Percentiles rank a stretch among this genome's conserved stretches.
Evolutionary conservation across 2,329 filamentous ascomycete genomes (phyloP).

Genomic region (Dryadomyces quercus-mongolicae): DNA sequence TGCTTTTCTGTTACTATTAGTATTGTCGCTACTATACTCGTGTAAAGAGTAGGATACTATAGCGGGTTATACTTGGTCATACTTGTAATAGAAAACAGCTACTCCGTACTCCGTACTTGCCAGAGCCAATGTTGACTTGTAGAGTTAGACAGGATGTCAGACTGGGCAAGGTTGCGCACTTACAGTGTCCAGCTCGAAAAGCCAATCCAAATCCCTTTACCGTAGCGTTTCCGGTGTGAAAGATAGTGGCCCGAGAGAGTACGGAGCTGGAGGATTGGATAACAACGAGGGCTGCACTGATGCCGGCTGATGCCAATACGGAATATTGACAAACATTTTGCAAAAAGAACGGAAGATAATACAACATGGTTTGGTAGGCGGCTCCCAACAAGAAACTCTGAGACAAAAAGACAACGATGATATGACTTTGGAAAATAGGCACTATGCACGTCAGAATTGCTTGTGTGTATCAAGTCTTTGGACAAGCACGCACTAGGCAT

Average conservation of each 20-base stretch:
- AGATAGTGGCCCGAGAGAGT: slow-evolving; percentile 19
- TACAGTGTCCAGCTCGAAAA: slow-evolving; percentile 20
- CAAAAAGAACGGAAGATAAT: slow-evolving; percentile 18
- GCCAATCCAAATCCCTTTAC: slow-evolving; percentile 17
- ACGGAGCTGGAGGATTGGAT: slow-evolving; percentile 17
- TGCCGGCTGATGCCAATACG: slow-evolving; percentile 17
- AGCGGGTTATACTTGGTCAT: no score
- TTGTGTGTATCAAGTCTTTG: background rate
- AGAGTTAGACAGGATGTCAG: background rate
- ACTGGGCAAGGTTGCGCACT: background rate
- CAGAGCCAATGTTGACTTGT: slow-evolving; percentile 14
- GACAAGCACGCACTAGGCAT: slow-evolving; percentile 9
- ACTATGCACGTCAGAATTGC: slow-evolving; percentile 1
- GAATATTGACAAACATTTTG: slow-evolving; percentile 13
- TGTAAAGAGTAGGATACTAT: no score
- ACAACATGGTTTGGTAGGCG: slow-evolving; percentile 9
- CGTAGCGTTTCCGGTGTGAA: slow-evolving; percentile 16
- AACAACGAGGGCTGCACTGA: slow-evolving; percentile 18
- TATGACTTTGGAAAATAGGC: slow-evolving; percentile 8
- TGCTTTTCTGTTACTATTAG: no score
- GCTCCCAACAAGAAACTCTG: slow-evolving; percentile 11
- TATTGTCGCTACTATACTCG: no score
- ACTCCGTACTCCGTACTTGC: no score
- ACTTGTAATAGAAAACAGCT: no score
- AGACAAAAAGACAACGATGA: slow-evolving; percentile 5